Evolutionary conservation across 179 eudicot genomes (phyloP), one percentile per base, ranked within the genome.

Genomic region (Actinidia polygama): DNA sequence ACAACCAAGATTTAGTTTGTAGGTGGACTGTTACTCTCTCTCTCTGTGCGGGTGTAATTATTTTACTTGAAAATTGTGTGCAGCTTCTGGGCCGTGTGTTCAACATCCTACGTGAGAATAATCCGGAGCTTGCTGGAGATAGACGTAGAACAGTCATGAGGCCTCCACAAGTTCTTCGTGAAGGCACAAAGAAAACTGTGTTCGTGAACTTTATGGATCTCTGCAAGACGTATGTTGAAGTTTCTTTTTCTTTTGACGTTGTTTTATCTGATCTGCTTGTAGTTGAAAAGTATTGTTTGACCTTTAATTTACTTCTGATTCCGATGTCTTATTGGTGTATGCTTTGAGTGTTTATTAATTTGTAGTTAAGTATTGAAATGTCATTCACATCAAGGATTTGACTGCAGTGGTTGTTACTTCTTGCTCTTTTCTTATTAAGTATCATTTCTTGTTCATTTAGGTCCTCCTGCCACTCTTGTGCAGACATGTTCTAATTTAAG

Each of bases 51-150:
- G 21, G 7, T 47, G 24, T 78, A 64, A 78, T 58, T 18, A 14
- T 67, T 23, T 68, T 44, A 1, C 68, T 4, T 16, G 46, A 58
- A n/a, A 63, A 74, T 2, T 67, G 15, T 69, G 23, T 50, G 84
- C 94, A 93, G 99, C 97, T 96, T 82, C 89, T 93, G 46, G 96
- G 94, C 62, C 87, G 98, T 80, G 99, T 96, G n/a, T 96, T 96
- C 86, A 89, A 90, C 82, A 92, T 92, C 77, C 93, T 96, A 44
- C 96, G 96, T 69, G 95, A 94, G 91, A 89, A 94, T 85, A 96
- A 96, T 86, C 99, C 99, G 30, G 98, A 93, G 89, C 96, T 96
- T 85, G 97, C 99, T 82, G 99, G 99, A 83, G 98, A 94, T 81
- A 88, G 99, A 82, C 90, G 98, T 6, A 87, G 98, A 82, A 96